Conservation (phyloP, 2,329 filamentous ascomycete genomes). For the Colletotrichum salicis region DNA sequence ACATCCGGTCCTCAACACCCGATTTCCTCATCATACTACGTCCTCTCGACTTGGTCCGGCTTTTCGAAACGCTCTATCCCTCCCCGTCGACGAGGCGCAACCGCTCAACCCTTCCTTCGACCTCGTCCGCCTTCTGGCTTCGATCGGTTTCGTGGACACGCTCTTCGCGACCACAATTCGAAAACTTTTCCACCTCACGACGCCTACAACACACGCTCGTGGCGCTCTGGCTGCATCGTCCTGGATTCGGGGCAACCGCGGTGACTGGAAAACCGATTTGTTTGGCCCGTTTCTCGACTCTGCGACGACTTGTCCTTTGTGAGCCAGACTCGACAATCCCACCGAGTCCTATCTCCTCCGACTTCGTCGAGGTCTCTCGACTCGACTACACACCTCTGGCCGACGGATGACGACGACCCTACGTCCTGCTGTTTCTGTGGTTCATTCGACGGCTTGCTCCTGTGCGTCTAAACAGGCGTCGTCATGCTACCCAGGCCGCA, state of each 20-base stretch:
- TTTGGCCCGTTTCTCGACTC: neutral
- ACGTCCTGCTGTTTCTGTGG: conserved; percentile 20
- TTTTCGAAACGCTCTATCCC: conserved; percentile 38
- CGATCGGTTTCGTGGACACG: conserved; percentile 35
- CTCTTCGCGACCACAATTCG: conserved; percentile 34
- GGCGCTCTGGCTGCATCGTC: neutral
- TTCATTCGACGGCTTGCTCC: conserved; percentile 7
- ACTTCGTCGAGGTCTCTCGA: conserved; percentile 9
- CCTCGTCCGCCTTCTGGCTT: conserved; percentile 35
- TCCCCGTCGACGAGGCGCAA: conserved; percentile 46
- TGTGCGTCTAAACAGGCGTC: conserved; percentile 60
- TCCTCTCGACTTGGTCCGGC: conserved; percentile 32
- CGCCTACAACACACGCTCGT: conserved; percentile 10
- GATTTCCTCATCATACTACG: conserved; percentile 24
- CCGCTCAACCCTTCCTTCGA: conserved; percentile 39
- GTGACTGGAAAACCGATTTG: conserved; percentile 1
- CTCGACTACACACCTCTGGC: conserved; percentile 1
- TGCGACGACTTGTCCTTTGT: conserved; percentile 17
- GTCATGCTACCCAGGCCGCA: conserved; percentile 68
- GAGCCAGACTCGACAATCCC: conserved; percentile 5
- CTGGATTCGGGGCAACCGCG: neutral
- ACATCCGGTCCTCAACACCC: conserved; percentile 29
- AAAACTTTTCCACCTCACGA: conserved; percentile 33
- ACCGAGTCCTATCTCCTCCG: conserved; percentile 20
- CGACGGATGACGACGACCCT: conserved; percentile 31